Base-by-base conservation (phyloP, 352 stramenopile species). In the Globisporangium apiculatum region DNA sequence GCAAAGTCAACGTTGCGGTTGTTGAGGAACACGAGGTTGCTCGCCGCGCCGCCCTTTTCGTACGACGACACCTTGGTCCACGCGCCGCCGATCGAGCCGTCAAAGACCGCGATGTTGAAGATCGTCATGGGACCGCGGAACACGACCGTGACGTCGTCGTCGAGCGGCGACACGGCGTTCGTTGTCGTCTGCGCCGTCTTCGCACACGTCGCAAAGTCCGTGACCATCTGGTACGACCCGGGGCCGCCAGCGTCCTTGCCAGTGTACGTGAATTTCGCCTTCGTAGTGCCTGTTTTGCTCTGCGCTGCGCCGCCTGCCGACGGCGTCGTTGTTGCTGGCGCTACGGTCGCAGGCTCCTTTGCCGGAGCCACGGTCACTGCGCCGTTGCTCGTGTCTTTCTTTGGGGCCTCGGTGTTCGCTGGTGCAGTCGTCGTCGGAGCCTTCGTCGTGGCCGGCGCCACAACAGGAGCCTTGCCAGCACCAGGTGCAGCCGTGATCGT, bases 11-110 rank as follows among this genome's bases (percentile, higher is more conserved):
- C 67, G 75, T 92, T 90, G 67, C 73, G 67, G 70, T 92, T 92
- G 78, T 92, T 92, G 8, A 92, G 48, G 68, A 90, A 92, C 18
- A 92, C 82, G 62, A 92, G 68, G 71, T 92, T 92, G 52, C 63
- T 68, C 9, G 72, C 58, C 1, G 62, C 61, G 50, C 72, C 78
- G 15, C 65, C 71, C 48, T 83, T 83, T 49, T 65, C 61, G 69
- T 81, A 92, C 14, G 67, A 88, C 55, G 83, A 92, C 8, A 89
- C 76, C 53, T 82, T 82, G 54, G 51, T 72, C 61, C 69, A 83
- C 43, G 60, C 53, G 50, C 74, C 74, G 50, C 72, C 72, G 61
- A 68, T 81, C 18, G 48, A 71, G 61, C 71, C 75, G 53, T 87
- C 71, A 52, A 88, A 92, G 55, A 92, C 72, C 0, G 72, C 75